These are phyloP conservation scores for Fusarium lateritium DNA, from an alignment of 2,329 filamentous ascomycete species.

Conservation along the genomic window DNA sequence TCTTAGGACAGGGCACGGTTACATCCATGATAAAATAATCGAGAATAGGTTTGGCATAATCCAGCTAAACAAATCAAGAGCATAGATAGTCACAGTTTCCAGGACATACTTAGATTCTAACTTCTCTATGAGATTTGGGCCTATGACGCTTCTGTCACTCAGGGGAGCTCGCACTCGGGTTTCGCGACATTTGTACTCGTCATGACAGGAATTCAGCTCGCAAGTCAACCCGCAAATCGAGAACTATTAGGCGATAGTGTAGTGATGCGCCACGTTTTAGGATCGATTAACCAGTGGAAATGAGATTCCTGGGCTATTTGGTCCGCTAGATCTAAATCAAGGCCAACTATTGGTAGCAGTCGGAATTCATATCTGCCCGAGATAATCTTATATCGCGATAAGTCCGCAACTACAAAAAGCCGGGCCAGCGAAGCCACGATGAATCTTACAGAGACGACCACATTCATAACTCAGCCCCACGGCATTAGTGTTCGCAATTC, in stretches of 20 bases:
- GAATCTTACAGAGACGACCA: neutral
- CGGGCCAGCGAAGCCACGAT: neutral
- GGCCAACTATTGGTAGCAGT: conserved; percentile 8
- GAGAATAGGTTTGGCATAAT: too few species aligned
- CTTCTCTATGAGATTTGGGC: neutral
- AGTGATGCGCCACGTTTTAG: conserved; percentile 12
- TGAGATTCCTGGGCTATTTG: conserved; percentile 16
- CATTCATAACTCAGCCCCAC: conserved; percentile 23
- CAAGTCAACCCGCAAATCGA: conserved; percentile 7
- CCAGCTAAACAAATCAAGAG: too few species aligned
- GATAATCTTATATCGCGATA: conserved; percentile 5
- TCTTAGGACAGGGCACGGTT: neutral
- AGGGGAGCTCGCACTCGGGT: conserved; percentile 22
- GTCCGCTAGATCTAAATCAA: conserved; percentile 2
- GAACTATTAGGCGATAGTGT: conserved; percentile 5
- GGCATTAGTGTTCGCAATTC: conserved; percentile 17
- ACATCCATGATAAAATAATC: too few species aligned
- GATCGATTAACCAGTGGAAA: conserved; percentile 15
- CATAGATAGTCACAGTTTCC: too few species aligned
- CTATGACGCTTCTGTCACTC: neutral
- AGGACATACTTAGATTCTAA: too few species aligned
- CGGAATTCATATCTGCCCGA: conserved; percentile 32
- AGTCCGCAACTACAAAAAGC: conserved; percentile 37
- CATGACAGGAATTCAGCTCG: conserved; percentile 31
- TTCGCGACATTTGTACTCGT: conserved; percentile 22